Conservation (phyloP, 2,329 filamentous ascomycete genomes). For the Madurella fahalii region DNA sequence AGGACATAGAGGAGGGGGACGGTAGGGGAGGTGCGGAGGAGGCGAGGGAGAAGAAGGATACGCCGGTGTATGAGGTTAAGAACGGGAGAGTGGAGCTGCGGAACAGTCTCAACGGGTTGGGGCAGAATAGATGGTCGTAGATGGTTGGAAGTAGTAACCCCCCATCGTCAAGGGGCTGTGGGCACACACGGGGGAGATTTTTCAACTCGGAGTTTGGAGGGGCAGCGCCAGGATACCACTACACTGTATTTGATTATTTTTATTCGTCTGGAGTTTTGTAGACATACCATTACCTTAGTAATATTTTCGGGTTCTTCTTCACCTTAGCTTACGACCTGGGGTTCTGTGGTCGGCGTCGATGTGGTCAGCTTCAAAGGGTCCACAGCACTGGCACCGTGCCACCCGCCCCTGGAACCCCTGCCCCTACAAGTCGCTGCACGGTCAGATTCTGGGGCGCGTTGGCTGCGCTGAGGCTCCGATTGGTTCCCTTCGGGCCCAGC, state of each 20-base stretch:
- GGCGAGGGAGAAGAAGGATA: neutral
- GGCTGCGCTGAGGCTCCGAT: conserved; percentile 27
- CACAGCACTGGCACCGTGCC: too few relatives aligned
- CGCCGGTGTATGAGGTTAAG: conserved; percentile 16
- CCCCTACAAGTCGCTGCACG: neutral
- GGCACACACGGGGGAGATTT: neutral
- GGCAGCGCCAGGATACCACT: conserved; percentile 1
- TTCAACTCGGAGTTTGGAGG: neutral
- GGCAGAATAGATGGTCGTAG: conserved; percentile 28
- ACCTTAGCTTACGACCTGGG: too few relatives aligned
- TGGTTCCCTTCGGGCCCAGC: conserved; percentile 19
- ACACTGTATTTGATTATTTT: neutral
- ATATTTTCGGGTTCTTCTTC: neutral
- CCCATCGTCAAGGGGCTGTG: neutral
- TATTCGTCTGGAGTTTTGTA: neutral
- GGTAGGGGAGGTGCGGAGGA: neutral
- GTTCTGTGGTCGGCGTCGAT: too few relatives aligned
- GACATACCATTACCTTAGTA: neutral
- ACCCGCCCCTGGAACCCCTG: too few relatives aligned
- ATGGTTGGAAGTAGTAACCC: neutral
- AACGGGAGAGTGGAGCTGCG: conserved; percentile 23
- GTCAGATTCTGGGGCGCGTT: conserved; percentile 11
- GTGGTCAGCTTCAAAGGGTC: too few relatives aligned
- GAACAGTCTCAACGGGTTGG: conserved; percentile 30
- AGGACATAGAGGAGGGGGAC: conserved; percentile 23